These are phyloP conservation scores for Aureobasidium sp. DNA, from an alignment of 2,329 filamentous ascomycete species.

Conservation along the genomic window DNA sequence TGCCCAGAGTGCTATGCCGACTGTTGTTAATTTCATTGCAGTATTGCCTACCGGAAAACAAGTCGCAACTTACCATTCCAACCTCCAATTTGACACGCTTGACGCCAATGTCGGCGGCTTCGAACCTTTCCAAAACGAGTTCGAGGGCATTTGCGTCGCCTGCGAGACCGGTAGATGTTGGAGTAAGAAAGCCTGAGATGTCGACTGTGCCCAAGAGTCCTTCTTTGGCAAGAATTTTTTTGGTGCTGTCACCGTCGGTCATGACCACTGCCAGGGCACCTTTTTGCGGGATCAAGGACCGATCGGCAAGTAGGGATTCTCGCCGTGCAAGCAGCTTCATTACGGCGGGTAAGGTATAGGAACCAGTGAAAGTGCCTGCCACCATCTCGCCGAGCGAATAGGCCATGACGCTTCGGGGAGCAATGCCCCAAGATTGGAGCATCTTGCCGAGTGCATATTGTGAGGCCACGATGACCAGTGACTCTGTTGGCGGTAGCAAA, in stretches of 20 bases:
- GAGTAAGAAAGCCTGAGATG: neutral
- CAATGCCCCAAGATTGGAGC: neutral
- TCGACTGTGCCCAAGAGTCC: neutral
- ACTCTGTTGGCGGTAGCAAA: neutral
- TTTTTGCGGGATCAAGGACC: neutral
- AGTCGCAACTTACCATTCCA: neutral
- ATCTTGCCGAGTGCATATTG: slow-evolving; percentile 2
- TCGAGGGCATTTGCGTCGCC: neutral
- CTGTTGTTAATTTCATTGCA: neutral
- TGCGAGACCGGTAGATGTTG: neutral
- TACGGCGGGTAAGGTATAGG: neutral
- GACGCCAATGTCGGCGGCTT: neutral
- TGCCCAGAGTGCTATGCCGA: neutral
- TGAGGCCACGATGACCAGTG: neutral
- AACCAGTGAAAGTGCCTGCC: neutral
- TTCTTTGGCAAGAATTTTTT: neutral
- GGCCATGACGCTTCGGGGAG: neutral
- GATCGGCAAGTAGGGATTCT: neutral
- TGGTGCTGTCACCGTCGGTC: neutral
- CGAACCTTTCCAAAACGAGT: neutral
- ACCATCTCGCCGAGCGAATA: neutral
- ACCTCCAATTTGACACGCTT: neutral
- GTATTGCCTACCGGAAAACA: neutral
- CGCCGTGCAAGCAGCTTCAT: neutral
- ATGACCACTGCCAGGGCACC: neutral